Percentiles rank a stretch among this genome's conserved stretches.
These are phyloP conservation scores for Aureoboletus auriporus DNA, from an alignment of 768 basidiomycete genomes.

Conservation along the genomic window DNA sequence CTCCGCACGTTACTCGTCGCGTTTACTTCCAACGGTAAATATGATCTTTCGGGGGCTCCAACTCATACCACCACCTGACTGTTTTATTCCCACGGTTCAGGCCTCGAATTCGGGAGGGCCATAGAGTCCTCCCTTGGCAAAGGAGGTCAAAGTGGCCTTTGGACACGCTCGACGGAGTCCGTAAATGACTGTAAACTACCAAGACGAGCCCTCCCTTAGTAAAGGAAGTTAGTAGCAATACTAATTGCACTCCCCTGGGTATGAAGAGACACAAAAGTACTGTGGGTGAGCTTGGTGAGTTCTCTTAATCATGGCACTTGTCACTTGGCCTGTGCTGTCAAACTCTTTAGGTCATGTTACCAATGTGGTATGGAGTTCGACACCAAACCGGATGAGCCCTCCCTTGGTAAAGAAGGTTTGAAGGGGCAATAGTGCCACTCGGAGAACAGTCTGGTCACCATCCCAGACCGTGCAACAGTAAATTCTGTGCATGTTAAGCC, in stretches of 20 bases:
- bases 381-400: background rate
- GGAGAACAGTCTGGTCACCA: background rate
- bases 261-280: constrained; percentile 3
- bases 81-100: no score
- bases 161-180: constrained; percentile 2
- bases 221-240: constrained; percentile 1
- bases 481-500: no score
- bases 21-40: no score
- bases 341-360: no score
- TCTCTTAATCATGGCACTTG: constrained; percentile 1
- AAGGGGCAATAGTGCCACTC: constrained; percentile 1
- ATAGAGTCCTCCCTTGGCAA: constrained; percentile 6
- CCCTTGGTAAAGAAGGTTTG: constrained; percentile 1
- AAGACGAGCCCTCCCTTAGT: constrained; percentile 1
- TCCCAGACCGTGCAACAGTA: no score
- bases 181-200: background rate
- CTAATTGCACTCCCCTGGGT: background rate
- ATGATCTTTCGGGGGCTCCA: no score
- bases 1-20: no score
- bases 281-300: background rate
- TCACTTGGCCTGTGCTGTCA: no score
- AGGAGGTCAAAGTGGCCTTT: constrained; percentile 2
- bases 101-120: no score
- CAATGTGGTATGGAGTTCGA: background rate
- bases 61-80: no score